Evolutionary conservation across 2,329 filamentous ascomycete genomes (phyloP), one percentile per base, ranked within the genome.

Genomic region (Microascus cirrosus): DNA sequence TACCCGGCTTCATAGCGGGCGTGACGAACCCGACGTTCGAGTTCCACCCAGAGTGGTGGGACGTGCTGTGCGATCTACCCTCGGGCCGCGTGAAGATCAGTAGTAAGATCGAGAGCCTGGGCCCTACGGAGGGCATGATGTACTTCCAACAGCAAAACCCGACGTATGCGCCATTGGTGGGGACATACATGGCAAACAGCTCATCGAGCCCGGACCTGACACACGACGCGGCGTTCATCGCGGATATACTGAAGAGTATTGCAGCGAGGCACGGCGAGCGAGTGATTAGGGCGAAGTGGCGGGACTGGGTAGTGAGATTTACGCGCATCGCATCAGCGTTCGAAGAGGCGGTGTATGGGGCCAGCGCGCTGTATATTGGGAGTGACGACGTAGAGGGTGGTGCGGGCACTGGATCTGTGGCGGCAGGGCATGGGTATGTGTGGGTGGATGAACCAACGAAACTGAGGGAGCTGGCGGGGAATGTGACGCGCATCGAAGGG

Each of bases 21-120:
- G 94, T 99, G 48, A 99, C 93, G 1, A 99, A 99, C 68, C 94
- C 94, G 6, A 93, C 91, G 0, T 99, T 99, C 69, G 91, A 93
- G 61, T 84, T 91, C 66, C 93, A 97, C 66, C 89, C 89, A 0
- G 92, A 96, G 69, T 99, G 94, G 94, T 99, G 94, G 94, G 94
- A 99, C 71, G 74, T 99, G 11, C 79, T 99, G 13, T 99, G 94
- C 70, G 94, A 99, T 70, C 77, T 99, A 50, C 88, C 92, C 0
- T 93, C 86, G 1, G 94, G 94, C 11, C 85, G 92, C 51, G 91
- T 99, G 77, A 95, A 94, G 72, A 97, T 99, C 66, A 95, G 90
- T 66, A 90, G 82, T 69, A 86, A 85, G 65, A 92, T 97, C 62
- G 93, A 97, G 61, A 73, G 82, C 24, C 88, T 91, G 0, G 83